phyloP scores from a whole-genome alignment of 805 yeast species.

The Saturnispora sanitii region DNA sequence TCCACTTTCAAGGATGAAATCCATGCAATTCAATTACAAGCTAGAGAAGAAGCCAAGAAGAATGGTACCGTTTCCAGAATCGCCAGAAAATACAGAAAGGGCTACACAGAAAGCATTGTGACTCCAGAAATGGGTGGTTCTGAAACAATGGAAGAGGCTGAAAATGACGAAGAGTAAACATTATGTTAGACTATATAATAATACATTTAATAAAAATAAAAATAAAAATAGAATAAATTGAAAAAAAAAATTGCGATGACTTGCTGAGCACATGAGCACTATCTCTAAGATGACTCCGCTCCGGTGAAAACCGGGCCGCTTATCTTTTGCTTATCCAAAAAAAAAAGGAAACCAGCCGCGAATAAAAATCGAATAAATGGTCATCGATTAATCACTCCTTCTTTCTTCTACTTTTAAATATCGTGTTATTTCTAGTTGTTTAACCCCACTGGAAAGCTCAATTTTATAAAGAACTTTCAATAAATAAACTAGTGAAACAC shows the following conservation, averaged over 20 bases:
- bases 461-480: no score
- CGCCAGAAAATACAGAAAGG: conserved; percentile 55
- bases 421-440: background rate
- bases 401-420: background rate
- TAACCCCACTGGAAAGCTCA: background rate
- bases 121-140: conserved; percentile 57
- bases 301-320: background rate
- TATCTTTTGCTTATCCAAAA: background rate
- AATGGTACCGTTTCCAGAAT: conserved; percentile 61
- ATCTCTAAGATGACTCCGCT: no score
- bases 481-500: background rate
- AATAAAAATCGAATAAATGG: background rate
- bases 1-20: conserved; percentile 54
- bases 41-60: conserved; percentile 45
- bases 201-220: background rate
- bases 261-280: conserved; percentile 1
- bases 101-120: conserved; percentile 44
- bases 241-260: background rate
- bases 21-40: conserved; percentile 41
- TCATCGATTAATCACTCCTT: background rate
- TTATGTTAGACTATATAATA: background rate
- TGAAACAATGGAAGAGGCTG: conserved; percentile 48
- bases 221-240: background rate
- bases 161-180: conserved; percentile 23
- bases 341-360: no score